Evolutionary conservation across 441 rosid species (phyloP).

Genomic region (Hura crepitans): DNA sequence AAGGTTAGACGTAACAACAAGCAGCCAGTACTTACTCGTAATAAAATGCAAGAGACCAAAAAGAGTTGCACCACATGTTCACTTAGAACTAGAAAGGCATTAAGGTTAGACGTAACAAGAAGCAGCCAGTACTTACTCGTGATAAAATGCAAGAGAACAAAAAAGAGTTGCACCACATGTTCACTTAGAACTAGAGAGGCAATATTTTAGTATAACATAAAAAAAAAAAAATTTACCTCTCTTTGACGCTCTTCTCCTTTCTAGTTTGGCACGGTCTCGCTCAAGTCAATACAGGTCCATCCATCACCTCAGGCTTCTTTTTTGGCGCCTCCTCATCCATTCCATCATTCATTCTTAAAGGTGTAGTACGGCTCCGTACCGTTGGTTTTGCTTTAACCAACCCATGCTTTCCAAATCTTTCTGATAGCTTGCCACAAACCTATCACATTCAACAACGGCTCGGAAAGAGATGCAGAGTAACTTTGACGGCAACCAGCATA

Average conservation of each 20-base stretch:
- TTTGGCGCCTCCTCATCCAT: conserved; percentile 86
- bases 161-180: background rate
- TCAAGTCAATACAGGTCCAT: conserved; percentile 84
- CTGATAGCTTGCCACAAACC: conserved; percentile 76
- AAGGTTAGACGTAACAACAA: background rate
- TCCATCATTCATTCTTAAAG: conserved; percentile 91
- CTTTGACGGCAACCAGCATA: too few species aligned
- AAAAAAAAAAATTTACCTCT: conserved; percentile 43
- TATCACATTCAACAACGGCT: conserved; percentile 25
- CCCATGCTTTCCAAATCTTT: conserved; percentile 89
- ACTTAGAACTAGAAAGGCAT: background rate
- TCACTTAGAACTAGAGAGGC: background rate
- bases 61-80: too few species aligned
- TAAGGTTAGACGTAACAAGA: background rate
- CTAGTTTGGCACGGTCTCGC: conserved; percentile 73
- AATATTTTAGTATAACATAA: background rate
- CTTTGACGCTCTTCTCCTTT: conserved; percentile 94
- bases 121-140: background rate
- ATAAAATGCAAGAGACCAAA: background rate
- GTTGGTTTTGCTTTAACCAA: conserved; percentile 64
- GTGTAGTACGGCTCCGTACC: conserved; percentile 77
- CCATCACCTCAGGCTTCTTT: conserved; percentile 82
- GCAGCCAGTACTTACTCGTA: background rate
- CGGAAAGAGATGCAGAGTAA: background rate
- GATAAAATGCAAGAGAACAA: background rate